Conservation (phyloP, 2,329 filamentous ascomycete genomes). For the Fusarium humuli region DNA sequence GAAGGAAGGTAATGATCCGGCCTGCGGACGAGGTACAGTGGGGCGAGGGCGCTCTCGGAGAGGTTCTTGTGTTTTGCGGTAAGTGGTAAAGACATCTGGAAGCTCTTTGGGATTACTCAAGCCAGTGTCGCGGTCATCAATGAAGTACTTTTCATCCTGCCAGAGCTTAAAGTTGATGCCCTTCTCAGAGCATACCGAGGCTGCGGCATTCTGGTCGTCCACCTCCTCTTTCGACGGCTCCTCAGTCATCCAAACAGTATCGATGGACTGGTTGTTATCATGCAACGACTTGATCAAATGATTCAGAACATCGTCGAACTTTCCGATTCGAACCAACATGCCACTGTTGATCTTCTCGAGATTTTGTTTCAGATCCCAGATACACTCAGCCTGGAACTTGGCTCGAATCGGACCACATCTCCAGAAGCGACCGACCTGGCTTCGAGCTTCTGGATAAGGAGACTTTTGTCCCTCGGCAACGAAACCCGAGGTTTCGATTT, state of each 20-base stretch:
- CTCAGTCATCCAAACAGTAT: conserved; percentile 78
- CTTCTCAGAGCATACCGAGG: conserved; percentile 62
- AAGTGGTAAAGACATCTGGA: conserved; percentile 80
- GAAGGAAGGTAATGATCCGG: conserved; percentile 66
- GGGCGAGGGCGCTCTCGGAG: conserved; percentile 72
- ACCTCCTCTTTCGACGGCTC: conserved; percentile 78
- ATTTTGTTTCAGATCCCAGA: conserved; percentile 77
- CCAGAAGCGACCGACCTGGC: conserved; percentile 75
- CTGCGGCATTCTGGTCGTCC: conserved; percentile 69
- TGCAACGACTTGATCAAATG: conserved; percentile 65
- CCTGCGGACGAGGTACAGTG: conserved; percentile 64
- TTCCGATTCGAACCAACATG: conserved; percentile 73
- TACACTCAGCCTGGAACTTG: conserved; percentile 77
- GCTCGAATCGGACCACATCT: conserved; percentile 78
- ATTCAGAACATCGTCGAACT: conserved; percentile 67
- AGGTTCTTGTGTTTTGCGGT: conserved; percentile 78
- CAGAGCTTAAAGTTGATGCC: conserved; percentile 72
- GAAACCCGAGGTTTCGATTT: conserved; percentile 81
- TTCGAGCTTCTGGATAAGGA: conserved; percentile 77
- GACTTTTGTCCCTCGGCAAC: conserved; percentile 64
- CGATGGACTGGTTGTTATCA: conserved; percentile 59
- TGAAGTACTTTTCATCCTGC: conserved; percentile 81
- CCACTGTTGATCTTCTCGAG: conserved; percentile 70
- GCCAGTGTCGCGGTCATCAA: conserved; percentile 78
- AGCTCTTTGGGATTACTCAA: conserved; percentile 68